Evolutionary conservation across 805 yeast genomes (phyloP), one percentile per base, ranked within the genome.

Genomic region (Vanderwaltozyma tropicalis): DNA sequence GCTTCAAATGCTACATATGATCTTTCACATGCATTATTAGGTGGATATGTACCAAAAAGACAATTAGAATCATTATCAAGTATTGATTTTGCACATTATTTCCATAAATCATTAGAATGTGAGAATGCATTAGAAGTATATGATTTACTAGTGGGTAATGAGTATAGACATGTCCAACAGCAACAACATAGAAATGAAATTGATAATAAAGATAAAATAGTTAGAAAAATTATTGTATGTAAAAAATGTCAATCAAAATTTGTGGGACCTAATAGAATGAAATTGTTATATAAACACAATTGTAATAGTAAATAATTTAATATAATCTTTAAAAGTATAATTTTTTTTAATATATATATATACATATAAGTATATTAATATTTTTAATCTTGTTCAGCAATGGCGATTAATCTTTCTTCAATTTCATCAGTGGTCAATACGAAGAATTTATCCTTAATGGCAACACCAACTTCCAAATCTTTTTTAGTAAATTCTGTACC

Each of bases 401-500:
- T 87, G 18, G 96, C 75, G 24, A 87, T 83, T 57, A 92, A 71
- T 56, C 97, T 73, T 66, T 86, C 96, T 61, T 92, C 98, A 48
- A 92, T 88, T 63, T 92, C 94, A 28, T 87, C 96, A 9, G 82
- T 72, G 5, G 78, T 68, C 52, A 92, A 73, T 21, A 75, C 68
- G 45, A 79, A 73, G 67, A 89, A 89, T 35, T 80, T 80, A 29
- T 68, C 76, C 35, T 67, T 64, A 3, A 82, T 69, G 20, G 95
- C 95, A 33, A 88, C 82, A 37, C 96, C 98, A 43, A 92, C 72
- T 67, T 92, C 98, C 40, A 92, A 67, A 56, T 92, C 98, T 55
- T 82, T 81, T 63, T 87, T 88, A 49, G 95, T 76, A 61, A 92
- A 89, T 52, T 92, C 98, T 3, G 95, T 86, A 34, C 94, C 87